phyloP scores from a whole-genome alignment of 257 asterid genomes.

The Nicotiana obtusifolia region DNA sequence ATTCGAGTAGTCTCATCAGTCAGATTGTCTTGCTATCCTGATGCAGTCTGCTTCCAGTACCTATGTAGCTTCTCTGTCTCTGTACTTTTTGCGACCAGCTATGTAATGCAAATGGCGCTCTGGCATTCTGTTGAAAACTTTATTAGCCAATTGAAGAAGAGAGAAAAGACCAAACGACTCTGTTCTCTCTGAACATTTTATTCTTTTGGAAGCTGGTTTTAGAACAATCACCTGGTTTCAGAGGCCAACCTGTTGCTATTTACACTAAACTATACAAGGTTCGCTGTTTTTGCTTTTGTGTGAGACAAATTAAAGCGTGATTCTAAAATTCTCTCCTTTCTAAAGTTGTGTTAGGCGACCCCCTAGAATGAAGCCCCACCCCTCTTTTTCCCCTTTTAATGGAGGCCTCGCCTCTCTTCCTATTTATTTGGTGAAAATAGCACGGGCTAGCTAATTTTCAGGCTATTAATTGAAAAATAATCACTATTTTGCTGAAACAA shows the following conservation, averaged over 20 bases:
- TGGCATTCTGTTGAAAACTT: neutral
- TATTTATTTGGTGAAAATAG: too few relatives aligned
- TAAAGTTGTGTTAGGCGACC: too few relatives aligned
- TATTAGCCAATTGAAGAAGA: neutral
- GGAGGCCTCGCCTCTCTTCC: too few relatives aligned
- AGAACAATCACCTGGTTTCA: neutral
- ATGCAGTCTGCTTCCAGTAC: neutral
- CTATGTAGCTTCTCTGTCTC: neutral
- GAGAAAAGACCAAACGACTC: neutral
- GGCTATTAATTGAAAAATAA: too few relatives aligned
- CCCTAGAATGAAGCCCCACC: too few relatives aligned
- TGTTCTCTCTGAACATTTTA: neutral
- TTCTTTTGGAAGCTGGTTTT: neutral
- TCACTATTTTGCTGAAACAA: too few relatives aligned
- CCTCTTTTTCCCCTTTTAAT: too few relatives aligned
- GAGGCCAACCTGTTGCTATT: neutral
- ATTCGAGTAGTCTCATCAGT: constrained; percentile 5
- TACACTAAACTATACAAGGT: neutral
- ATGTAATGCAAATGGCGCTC: neutral
- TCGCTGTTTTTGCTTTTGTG: neutral
- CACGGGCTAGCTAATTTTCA: too few relatives aligned
- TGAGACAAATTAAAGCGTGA: neutral
- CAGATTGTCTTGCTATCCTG: neutral
- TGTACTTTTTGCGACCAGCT: neutral
- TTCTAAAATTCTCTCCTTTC: neutral